These are phyloP conservation scores for Scheffersomyces amazonensis DNA, from an alignment of 805 yeast species.

Conservation along the genomic window DNA sequence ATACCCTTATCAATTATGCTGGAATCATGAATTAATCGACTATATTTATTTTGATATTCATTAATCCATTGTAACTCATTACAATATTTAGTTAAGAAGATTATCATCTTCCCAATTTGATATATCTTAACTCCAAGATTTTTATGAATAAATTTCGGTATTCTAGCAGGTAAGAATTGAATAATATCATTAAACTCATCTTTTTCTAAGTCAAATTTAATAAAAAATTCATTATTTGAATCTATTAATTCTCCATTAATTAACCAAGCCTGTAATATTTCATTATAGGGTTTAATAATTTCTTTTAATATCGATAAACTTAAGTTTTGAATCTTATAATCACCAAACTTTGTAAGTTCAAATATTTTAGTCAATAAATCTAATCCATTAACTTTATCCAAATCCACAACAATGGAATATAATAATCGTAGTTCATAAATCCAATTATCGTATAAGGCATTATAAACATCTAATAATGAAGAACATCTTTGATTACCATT, in stretches of 20 bases:
- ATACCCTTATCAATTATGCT: too few species aligned
- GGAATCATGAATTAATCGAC: slow-evolving; percentile 25
- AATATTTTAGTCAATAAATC: slow-evolving; percentile 54
- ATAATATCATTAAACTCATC: slow-evolving; percentile 34
- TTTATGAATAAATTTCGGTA: slow-evolving; percentile 41
- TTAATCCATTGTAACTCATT: slow-evolving; percentile 66
- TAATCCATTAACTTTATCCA: slow-evolving; percentile 38
- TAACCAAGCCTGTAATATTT: slow-evolving; percentile 64
- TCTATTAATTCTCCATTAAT: slow-evolving; percentile 60
- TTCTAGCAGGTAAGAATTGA: slow-evolving; percentile 24
- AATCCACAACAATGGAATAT: slow-evolving; percentile 37
- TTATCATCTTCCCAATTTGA: slow-evolving; percentile 70
- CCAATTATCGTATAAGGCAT: slow-evolving; percentile 45
- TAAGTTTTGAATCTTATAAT: slow-evolving; percentile 43
- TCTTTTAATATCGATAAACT: slow-evolving; percentile 43
- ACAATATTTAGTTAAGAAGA: slow-evolving; percentile 63
- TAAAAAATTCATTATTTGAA: slow-evolving; percentile 62
- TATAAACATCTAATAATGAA: slow-evolving; percentile 34
- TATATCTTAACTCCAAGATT: slow-evolving; percentile 44
- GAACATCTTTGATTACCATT: slow-evolving; percentile 12
- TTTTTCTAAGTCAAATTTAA: slow-evolving; percentile 26
- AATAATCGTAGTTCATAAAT: slow-evolving; percentile 59
- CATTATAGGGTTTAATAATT: slow-evolving; percentile 58
- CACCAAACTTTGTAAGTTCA: slow-evolving; percentile 61
- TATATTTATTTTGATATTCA: slow-evolving; percentile 34